phyloP scores from a whole-genome alignment of 73 alveolate species.

The Uronychia setigera region DNA sequence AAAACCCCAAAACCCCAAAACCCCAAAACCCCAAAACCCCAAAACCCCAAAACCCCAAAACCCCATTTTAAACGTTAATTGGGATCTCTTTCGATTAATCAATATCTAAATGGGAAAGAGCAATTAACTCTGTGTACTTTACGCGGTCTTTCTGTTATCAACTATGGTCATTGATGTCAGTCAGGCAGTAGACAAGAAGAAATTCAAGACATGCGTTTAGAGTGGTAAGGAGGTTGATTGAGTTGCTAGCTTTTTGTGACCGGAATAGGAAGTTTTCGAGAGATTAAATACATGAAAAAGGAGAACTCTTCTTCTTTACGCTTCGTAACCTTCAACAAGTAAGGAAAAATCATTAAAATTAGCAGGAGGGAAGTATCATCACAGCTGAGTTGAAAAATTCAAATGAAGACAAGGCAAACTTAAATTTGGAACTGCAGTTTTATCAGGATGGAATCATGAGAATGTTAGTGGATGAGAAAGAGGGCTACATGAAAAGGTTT shows the following conservation, averaged over 20 bases:
- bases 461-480: constrained; percentile 40
- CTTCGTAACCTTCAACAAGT: background rate
- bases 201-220: background rate
- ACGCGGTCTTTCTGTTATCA: too few species aligned
- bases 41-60: too few species aligned
- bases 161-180: background rate
- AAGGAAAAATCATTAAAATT: background rate
- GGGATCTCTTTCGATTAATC: too few species aligned
- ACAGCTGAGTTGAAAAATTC: constrained; percentile 36
- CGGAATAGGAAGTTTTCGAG: background rate
- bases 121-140: too few species aligned
- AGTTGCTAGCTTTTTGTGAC: background rate
- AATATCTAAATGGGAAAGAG: too few species aligned
- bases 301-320: background rate
- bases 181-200: background rate
- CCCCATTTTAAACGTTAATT: too few species aligned
- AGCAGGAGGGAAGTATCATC: constrained; percentile 10
- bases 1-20: too few species aligned
- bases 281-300: background rate
- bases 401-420: constrained; percentile 5
- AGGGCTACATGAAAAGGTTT: constrained; percentile 22
- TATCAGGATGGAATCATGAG: constrained; percentile 50
- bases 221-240: background rate
- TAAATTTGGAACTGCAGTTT: constrained; percentile 20
- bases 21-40: too few species aligned